These are phyloP conservation scores for Tetrahymena elliotti DNA, from an alignment of 73 alveolate species.

Conservation along the genomic window DNA sequence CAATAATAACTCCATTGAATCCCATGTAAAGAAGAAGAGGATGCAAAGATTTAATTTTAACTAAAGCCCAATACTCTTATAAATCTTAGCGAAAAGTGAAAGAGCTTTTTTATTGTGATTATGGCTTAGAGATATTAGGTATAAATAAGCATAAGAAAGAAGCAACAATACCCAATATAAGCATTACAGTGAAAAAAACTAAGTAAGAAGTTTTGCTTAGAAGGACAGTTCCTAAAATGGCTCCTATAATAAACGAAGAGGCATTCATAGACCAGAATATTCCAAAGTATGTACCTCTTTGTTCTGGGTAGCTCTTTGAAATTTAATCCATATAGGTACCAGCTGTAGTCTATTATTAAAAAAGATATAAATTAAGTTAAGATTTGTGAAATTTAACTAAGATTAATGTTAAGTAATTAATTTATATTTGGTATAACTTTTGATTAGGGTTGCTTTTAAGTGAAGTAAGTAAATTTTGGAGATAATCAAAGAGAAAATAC, in stretches of 20 bases:
- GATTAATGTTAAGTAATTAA: background rate
- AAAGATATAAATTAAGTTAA: background rate
- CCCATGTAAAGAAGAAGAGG: slow-evolving; percentile 29
- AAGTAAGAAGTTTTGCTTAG: background rate
- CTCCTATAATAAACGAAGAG: background rate
- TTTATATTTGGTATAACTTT: background rate
- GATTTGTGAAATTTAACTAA: too few species aligned
- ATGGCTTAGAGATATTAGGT: background rate
- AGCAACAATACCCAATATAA: background rate
- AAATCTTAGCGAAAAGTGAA: background rate
- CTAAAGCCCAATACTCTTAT: background rate
- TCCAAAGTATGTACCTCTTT: background rate
- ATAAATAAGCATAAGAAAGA: background rate
- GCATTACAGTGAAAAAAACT: background rate
- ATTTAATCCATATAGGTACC: background rate
- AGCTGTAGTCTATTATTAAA: background rate
- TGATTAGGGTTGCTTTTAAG: background rate
- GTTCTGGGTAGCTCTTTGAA: background rate
- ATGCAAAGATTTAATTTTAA: slow-evolving; percentile 15
- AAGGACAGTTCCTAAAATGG: background rate
- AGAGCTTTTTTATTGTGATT: background rate
- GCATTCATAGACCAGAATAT: background rate
- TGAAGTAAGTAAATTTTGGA: background rate
- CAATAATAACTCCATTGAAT: slow-evolving; percentile 33
- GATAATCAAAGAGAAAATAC: background rate